A percentile compares a stretch with the other conserved stretches of the same genome.
Evolutionary conservation across 148 eudicot species (phyloP).

Genomic region (Silene latifolia): DNA sequence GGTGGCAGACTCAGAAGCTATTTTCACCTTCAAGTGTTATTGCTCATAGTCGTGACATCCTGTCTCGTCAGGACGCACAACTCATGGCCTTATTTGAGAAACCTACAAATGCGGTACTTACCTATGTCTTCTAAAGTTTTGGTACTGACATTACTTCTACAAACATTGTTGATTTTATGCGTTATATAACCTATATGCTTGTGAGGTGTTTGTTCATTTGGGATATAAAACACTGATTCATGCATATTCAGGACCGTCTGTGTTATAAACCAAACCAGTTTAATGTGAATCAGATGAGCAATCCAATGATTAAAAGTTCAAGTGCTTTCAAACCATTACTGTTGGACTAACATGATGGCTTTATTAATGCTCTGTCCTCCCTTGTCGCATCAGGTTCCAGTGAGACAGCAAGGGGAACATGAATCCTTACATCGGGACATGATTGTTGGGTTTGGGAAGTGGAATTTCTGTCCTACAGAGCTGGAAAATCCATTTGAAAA

Average conservation of each 20-base stretch:
- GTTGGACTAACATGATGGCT: background rate
- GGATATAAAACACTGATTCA: background rate
- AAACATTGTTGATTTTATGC: too few relatives aligned
- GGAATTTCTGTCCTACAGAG: slow-evolving; percentile 75
- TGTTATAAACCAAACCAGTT: too few relatives aligned
- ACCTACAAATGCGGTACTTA: slow-evolving; percentile 11
- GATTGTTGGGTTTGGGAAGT: slow-evolving; percentile 56
- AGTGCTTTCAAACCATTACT: background rate
- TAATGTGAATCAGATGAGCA: background rate
- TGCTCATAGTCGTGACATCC: slow-evolving; percentile 27
- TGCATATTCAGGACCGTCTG: too few relatives aligned
- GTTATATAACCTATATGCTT: background rate
- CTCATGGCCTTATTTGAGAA: slow-evolving; percentile 16
- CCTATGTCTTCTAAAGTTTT: background rate
- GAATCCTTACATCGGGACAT: slow-evolving; percentile 66
- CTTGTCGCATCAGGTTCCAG: slow-evolving; percentile 30
- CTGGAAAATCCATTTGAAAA: slow-evolving; percentile 51
- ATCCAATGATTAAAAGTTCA: background rate
- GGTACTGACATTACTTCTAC: background rate
- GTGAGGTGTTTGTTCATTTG: background rate
- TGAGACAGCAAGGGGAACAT: slow-evolving; percentile 66
- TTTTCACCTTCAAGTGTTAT: slow-evolving; percentile 42
- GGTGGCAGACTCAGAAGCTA: slow-evolving; percentile 80
- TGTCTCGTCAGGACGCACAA: slow-evolving; percentile 43
- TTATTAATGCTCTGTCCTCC: background rate